Conservation (phyloP, 2,329 filamentous ascomycete species). For the Claviceps africana region DNA sequence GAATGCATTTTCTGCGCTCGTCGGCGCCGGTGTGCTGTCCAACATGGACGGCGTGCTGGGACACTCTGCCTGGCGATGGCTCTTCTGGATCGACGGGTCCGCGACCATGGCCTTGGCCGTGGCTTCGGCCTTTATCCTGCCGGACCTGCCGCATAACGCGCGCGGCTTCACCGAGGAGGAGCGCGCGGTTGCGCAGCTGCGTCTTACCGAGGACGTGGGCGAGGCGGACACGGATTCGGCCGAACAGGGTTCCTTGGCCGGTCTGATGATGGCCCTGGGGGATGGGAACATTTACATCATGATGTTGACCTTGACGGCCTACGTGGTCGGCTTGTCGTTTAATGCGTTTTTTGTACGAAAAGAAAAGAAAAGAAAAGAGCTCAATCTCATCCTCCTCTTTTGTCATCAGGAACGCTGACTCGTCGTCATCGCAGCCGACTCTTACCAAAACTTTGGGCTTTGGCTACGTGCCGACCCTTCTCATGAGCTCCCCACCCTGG, state of each 20-base stretch:
- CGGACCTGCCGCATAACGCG: conserved; percentile 41
- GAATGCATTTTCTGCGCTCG: conserved; percentile 44
- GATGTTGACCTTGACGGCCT: conserved; percentile 48
- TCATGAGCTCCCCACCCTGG: conserved; percentile 46
- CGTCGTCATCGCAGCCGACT: conserved; percentile 22
- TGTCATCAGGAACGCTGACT: conserved; percentile 7
- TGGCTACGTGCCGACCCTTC: conserved; percentile 34
- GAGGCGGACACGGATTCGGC: conserved; percentile 38
- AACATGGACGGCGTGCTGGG: conserved; percentile 42
- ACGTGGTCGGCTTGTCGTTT: conserved; percentile 39
- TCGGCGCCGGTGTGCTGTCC: conserved; percentile 43
- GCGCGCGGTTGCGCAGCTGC: conserved; percentile 35
- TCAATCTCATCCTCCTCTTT: too few species aligned
- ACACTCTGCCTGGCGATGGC: conserved; percentile 45
- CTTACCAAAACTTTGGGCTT: conserved; percentile 41
- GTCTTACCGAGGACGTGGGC: conserved; percentile 44
- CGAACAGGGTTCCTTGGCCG: conserved; percentile 36
- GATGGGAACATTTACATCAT: conserved; percentile 50
- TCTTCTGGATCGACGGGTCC: conserved; percentile 45
- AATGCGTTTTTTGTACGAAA: conserved; percentile 41
- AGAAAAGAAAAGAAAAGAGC: too few species aligned
- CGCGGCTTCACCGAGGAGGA: conserved; percentile 47
- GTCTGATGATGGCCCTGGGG: conserved; percentile 43
- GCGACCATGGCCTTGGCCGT: conserved; percentile 36
- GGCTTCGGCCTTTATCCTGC: conserved; percentile 32